Evolutionary conservation across 495 filamentous ascomycete species (phyloP).

Genomic region (Geoglossum glabrum): DNA sequence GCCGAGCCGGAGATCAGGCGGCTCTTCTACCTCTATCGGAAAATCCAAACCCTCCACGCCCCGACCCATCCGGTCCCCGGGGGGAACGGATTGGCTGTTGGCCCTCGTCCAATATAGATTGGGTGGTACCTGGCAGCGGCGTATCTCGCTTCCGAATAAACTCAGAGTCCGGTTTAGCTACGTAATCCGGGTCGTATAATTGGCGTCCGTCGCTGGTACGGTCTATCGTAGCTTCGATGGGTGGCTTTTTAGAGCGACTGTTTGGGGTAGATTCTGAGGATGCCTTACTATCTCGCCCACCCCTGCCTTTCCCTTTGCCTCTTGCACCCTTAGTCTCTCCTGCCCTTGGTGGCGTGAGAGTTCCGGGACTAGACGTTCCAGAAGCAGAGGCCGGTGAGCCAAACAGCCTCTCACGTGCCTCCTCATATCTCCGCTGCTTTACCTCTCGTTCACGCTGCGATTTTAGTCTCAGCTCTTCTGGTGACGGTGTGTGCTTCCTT

Average conservation of each 20-base stretch:
- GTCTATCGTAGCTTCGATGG: neutral
- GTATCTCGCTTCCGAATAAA: slow-evolving; percentile 31
- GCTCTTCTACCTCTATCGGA: slow-evolving; percentile 23
- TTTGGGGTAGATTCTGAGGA: neutral
- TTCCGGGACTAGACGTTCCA: slow-evolving; percentile 36
- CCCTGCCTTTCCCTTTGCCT: slow-evolving; percentile 12
- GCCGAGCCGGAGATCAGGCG: neutral
- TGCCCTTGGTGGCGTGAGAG: slow-evolving; percentile 37
- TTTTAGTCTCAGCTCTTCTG: slow-evolving; percentile 51
- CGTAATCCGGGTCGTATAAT: slow-evolving; percentile 57
- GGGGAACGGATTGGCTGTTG: slow-evolving; percentile 44
- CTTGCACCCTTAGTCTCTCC: slow-evolving; percentile 16
- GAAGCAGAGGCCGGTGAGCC: slow-evolving; percentile 33
- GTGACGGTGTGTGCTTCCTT: slow-evolving; percentile 32
- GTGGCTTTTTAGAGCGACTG: neutral
- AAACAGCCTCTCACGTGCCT: slow-evolving; percentile 67
- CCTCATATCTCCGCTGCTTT: slow-evolving; percentile 74
- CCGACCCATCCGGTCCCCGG: slow-evolving; percentile 54
- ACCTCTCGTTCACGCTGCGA: slow-evolving; percentile 63
- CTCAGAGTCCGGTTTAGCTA: slow-evolving; percentile 35
- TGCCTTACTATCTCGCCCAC: slow-evolving; percentile 1
- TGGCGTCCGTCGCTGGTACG: slow-evolving; percentile 16
- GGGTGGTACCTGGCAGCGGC: slow-evolving; percentile 18
- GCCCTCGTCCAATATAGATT: slow-evolving; percentile 22
- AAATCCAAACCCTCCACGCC: slow-evolving; percentile 52